phyloP scores from a whole-genome alignment of 805 yeast species.

The Zygosaccharomyces lentus region DNA sequence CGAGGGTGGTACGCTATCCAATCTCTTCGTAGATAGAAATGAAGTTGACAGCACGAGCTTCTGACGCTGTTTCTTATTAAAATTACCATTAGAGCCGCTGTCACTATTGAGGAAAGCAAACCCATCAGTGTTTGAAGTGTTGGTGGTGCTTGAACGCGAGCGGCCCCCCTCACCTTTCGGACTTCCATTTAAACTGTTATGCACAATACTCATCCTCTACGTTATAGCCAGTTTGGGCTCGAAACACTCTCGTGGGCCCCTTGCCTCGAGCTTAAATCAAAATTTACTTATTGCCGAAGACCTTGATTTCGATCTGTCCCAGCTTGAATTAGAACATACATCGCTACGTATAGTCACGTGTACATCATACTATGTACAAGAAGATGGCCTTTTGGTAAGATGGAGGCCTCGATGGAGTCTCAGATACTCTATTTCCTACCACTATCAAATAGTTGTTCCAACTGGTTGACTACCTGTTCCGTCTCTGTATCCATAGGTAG shows the following conservation, averaged over 20 bases:
- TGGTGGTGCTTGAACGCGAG: slow-evolving; percentile 14
- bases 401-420: neutral
- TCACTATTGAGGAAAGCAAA: slow-evolving; percentile 2
- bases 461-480: slow-evolving; percentile 49
- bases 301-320: neutral
- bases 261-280: neutral
- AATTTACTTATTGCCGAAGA: neutral
- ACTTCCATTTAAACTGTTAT: slow-evolving; percentile 3
- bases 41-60: slow-evolving; percentile 34
- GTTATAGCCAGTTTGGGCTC: neutral
- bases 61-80: slow-evolving; percentile 20
- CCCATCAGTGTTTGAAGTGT: slow-evolving; percentile 11
- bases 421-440: slow-evolving; percentile 23
- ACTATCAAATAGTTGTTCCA: slow-evolving; percentile 48
- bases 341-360: slow-evolving; percentile 2
- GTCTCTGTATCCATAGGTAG: slow-evolving; percentile 41
- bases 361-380: slow-evolving; percentile 2
- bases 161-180: slow-evolving; percentile 11
- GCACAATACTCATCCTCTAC: neutral
- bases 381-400: neutral
- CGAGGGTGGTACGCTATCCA: slow-evolving; percentile 23
- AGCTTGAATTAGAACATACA: neutral
- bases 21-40: slow-evolving; percentile 30
- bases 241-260: neutral
- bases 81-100: slow-evolving; percentile 5